Conservation (phyloP, 495 filamentous ascomycete genomes). For the Aspergillus olivimuriae region DNA sequence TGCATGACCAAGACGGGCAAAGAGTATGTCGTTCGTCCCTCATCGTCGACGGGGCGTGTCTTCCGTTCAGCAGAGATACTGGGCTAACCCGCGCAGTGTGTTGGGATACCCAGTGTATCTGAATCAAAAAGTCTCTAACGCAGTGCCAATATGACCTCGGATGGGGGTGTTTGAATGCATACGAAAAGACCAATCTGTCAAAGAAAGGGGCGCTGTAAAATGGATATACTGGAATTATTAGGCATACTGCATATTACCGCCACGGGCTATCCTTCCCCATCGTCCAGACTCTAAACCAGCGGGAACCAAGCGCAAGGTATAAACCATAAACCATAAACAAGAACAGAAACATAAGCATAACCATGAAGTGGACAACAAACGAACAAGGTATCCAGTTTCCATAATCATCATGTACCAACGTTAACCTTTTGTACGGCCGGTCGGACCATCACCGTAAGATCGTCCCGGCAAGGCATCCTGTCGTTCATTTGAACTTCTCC, state of each 20-base stretch:
- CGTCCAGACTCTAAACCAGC: too few species aligned
- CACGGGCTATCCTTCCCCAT: too few species aligned
- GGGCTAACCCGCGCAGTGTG: constrained; percentile 29
- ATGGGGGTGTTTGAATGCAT: background rate
- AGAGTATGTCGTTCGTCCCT: constrained; percentile 33
- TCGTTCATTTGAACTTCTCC: constrained; percentile 40
- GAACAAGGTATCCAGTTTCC: constrained; percentile 22
- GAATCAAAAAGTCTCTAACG: constrained; percentile 46
- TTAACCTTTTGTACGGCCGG: constrained; percentile 1
- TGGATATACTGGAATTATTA: too few species aligned
- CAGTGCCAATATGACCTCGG: constrained; percentile 36
- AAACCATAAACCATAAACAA: constrained; percentile 5
- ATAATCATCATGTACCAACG: constrained; percentile 5
- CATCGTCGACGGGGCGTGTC: too few species aligned
- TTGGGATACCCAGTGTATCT: constrained; percentile 50
- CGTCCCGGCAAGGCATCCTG: background rate
- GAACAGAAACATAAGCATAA: constrained; percentile 6
- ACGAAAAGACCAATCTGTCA: too few species aligned
- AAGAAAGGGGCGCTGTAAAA: too few species aligned
- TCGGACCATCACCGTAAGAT: constrained; percentile 1
- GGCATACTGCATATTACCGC: too few species aligned
- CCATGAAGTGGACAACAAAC: too few species aligned
- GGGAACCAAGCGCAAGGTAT: too few species aligned
- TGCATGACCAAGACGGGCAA: constrained; percentile 50
- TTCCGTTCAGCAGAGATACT: background rate